A percentile compares a stretch with the other conserved stretches of the same genome.
These are phyloP conservation scores for Austroboletus novae-zelandiae DNA, from an alignment of 1,284 basidiomycete species.

Conservation along the genomic window DNA sequence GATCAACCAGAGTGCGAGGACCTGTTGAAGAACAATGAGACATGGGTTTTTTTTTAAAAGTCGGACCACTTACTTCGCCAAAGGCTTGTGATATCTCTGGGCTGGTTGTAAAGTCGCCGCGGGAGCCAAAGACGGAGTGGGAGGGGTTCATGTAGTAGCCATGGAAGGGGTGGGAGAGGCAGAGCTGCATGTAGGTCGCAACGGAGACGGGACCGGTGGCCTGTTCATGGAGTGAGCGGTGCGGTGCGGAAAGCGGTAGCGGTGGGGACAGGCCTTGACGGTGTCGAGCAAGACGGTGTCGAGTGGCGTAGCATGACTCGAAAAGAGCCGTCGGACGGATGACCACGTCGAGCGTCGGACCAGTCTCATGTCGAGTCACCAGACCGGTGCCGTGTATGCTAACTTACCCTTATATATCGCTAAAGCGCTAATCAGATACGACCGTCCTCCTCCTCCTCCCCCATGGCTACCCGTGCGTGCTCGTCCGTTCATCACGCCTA, in stretches of 20 bases:
- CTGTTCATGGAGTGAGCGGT: constrained; percentile 37
- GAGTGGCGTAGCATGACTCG: constrained; percentile 25
- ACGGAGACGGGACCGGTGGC: constrained; percentile 85
- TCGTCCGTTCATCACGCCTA: not conserved
- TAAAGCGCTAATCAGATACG: not conserved
- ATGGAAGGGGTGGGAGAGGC: constrained; percentile 80
- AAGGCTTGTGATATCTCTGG: constrained; percentile 98
- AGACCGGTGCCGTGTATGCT: not conserved
- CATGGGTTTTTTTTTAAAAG: no score
- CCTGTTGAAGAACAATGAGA: constrained; percentile 43
- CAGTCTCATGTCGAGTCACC: constrained; percentile 5
- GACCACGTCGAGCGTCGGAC: not conserved
- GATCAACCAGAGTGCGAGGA: constrained; percentile 84
- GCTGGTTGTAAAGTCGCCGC: constrained; percentile 95
- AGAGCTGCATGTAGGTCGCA: constrained; percentile 86
- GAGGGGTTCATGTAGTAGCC: constrained; percentile 85
- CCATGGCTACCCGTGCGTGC: constrained; percentile 67
- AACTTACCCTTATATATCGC: no score
- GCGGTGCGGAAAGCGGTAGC: not conserved
- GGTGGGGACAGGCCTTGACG: constrained; percentile 50
- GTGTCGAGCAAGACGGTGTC: constrained; percentile 66
- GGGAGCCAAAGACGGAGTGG: constrained; percentile 78
- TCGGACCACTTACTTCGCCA: constrained; percentile 72
- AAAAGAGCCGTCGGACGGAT: not conserved
- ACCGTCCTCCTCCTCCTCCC: not conserved